phyloP scores from a whole-genome alignment of 73 alveolate species.

The Uronychia setigera region DNA sequence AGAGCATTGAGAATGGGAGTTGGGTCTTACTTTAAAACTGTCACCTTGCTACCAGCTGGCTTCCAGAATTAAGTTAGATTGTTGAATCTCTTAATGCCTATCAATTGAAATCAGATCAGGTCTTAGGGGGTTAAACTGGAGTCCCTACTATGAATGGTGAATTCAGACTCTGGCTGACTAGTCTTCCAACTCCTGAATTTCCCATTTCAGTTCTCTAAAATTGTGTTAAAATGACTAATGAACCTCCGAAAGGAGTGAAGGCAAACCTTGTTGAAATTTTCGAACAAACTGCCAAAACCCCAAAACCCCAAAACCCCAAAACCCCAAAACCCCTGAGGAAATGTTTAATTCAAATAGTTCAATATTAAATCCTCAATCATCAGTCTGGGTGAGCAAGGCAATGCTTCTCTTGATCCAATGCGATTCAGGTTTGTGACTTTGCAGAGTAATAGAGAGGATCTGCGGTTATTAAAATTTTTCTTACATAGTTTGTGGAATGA shows the following conservation, averaged over 20 bases:
- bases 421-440: no score
- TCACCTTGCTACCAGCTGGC: conserved; percentile 90
- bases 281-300: conserved; percentile 69
- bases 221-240: conserved; percentile 95
- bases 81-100: conserved; percentile 36
- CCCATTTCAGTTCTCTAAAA: conserved; percentile 91
- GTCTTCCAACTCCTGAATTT: conserved; percentile 85
- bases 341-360: conserved; percentile 63
- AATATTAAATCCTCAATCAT: no score
- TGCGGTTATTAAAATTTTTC: conserved; percentile 66
- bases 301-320: no score
- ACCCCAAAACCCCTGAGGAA: no score
- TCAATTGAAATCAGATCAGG: conserved; percentile 38
- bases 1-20: conserved; percentile 59
- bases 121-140: conserved; percentile 70
- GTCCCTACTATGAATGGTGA: conserved; percentile 78
- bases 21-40: conserved; percentile 98
- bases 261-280: conserved; percentile 82
- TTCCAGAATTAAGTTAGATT: conserved; percentile 90
- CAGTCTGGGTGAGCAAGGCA: no score
- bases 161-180: conserved; percentile 90
- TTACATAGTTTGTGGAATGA: conserved; percentile 97
- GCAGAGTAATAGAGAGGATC: conserved; percentile 71
- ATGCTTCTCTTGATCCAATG: no score
- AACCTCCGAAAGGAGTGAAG: conserved; percentile 94